phyloP scores from a whole-genome alignment of 2,329 filamentous ascomycete genomes.

The Aureobasidium sp. region DNA sequence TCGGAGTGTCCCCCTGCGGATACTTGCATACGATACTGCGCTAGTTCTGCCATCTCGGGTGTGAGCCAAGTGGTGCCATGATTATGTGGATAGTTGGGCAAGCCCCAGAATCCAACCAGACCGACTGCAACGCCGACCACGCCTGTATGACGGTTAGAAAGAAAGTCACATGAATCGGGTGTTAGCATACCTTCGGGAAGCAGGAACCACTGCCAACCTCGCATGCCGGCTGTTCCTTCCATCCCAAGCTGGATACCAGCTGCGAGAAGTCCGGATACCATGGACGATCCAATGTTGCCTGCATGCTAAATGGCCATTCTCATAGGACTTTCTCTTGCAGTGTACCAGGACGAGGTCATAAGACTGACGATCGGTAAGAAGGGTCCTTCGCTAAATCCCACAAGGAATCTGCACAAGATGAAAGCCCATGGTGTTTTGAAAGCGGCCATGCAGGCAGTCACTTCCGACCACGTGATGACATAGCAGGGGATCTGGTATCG shows the following conservation, averaged over 20 bases:
- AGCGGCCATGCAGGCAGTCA: too few relatives aligned
- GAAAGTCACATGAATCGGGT: not conserved
- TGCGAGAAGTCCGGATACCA: constrained; percentile 10
- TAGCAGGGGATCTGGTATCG: too few relatives aligned
- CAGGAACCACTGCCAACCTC: not conserved
- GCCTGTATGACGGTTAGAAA: constrained; percentile 49
- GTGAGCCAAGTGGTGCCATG: constrained; percentile 59
- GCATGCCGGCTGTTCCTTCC: constrained; percentile 46
- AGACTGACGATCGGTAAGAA: constrained; percentile 42
- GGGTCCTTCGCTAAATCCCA: constrained; percentile 50
- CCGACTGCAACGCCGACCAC: constrained; percentile 34
- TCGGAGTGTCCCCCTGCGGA: constrained; percentile 36
- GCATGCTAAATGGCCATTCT: constrained; percentile 49
- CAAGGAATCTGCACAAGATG: constrained; percentile 43
- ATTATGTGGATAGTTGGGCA: constrained; percentile 54
- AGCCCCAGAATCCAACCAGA: not conserved
- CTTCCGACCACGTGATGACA: too few relatives aligned
- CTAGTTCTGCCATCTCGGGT: constrained; percentile 59
- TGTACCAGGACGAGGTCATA: constrained; percentile 53
- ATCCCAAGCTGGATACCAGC: constrained; percentile 6
- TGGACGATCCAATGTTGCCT: constrained; percentile 4
- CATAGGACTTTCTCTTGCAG: constrained; percentile 47
- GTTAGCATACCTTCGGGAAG: not conserved
- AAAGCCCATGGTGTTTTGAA: too few relatives aligned
- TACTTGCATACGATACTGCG: constrained; percentile 37